Base-by-base conservation (phyloP, 2,329 filamentous ascomycete species). In the Diaporthe caulivora region DNA sequence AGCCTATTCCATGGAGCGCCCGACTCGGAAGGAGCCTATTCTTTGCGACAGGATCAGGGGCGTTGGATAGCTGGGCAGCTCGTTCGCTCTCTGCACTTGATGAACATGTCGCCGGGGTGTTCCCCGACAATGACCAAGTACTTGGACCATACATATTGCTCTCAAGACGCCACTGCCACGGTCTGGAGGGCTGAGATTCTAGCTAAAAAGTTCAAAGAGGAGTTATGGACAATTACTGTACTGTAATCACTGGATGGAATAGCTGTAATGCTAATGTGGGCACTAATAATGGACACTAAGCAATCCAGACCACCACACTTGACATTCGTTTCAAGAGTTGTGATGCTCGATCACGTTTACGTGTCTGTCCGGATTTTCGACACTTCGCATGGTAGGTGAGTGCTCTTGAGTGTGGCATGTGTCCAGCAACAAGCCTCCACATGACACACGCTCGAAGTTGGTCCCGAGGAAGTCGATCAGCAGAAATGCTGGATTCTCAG, bases 391-490 rank as follows among this genome's bases (percentile, higher is more conserved):
- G n/a, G 47, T 51, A 3, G 47, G 10, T 11, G 78, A 80, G 37
- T 81, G 77, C 72, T 79, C 74, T n/a, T 71, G 64, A 4, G 76
- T 65, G 42, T 77, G 77, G 40, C 58, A 65, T 49, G 78, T 79
- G 42, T 78, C 79, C 53, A 81, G 75, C 21, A 82, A 40, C 29
- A 82, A 65, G 1, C 80, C 79, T 10, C 79, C 80, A 42, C 77
- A 81, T 1, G 77, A 77, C 78, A 82, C 81, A 31, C 79, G 76
- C 26, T 76, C 21, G 55, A 78, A 82, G 54, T 81, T 75, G 34
- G 72, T 72, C 17, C 79, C 78, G 18, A 81, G 73, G 72, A 82
- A 82, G 31, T 80, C 80, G 15, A 79, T 58, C 55, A 81, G 54
- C 29, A 71, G 31, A 18, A 68, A 67, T 0, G 80, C 80, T 1